A percentile compares a stretch with the other conserved stretches of the same genome.
Evolutionary conservation across 305 asterid species (phyloP).

Genomic region (Fraxinus latifolia): DNA sequence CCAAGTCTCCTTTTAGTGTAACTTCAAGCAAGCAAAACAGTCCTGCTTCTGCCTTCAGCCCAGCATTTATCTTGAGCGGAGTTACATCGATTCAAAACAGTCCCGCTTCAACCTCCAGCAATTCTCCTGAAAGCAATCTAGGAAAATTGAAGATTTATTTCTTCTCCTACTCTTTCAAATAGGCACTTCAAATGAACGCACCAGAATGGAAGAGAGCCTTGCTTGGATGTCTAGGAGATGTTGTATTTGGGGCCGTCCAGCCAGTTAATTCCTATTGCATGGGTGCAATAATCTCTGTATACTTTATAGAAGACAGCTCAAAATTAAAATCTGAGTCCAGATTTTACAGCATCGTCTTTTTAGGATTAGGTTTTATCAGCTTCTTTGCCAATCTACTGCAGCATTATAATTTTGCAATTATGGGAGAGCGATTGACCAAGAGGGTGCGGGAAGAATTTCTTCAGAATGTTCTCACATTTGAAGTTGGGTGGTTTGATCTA

Average conservation of each 20-base stretch:
- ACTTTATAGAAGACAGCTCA: slow-evolving; percentile 29
- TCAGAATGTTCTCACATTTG: slow-evolving; percentile 37
- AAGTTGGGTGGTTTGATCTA: slow-evolving; percentile 43
- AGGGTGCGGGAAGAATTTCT: slow-evolving; percentile 33
- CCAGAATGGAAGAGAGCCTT: slow-evolving; percentile 64
- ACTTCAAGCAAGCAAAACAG: slow-evolving; percentile 32
- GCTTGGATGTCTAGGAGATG: slow-evolving; percentile 55
- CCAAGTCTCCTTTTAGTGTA: slow-evolving; percentile 22
- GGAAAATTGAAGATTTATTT: slow-evolving; percentile 19
- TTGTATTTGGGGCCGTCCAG: slow-evolving; percentile 42
- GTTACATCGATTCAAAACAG: slow-evolving; percentile 44
- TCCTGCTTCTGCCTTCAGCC: slow-evolving; percentile 33
- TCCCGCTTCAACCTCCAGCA: slow-evolving; percentile 32
- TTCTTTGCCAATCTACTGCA: slow-evolving; percentile 48
- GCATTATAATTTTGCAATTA: slow-evolving; percentile 52
- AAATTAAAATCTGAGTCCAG: slow-evolving; percentile 42
- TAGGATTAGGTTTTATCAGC: slow-evolving; percentile 34
- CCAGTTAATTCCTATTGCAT: slow-evolving; percentile 44
- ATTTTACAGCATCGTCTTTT: slow-evolving; percentile 37
- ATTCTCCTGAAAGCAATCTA: slow-evolving; percentile 24
- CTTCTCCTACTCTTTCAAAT: slow-evolving; percentile 28
- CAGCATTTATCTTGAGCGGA: slow-evolving; percentile 27
- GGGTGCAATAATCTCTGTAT: slow-evolving; percentile 44
- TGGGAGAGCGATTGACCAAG: slow-evolving; percentile 55
- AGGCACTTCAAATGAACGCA: slow-evolving; percentile 41